Base-by-base conservation (phyloP, 345 rosid genomes). In the Adansonia digitata region DNA sequence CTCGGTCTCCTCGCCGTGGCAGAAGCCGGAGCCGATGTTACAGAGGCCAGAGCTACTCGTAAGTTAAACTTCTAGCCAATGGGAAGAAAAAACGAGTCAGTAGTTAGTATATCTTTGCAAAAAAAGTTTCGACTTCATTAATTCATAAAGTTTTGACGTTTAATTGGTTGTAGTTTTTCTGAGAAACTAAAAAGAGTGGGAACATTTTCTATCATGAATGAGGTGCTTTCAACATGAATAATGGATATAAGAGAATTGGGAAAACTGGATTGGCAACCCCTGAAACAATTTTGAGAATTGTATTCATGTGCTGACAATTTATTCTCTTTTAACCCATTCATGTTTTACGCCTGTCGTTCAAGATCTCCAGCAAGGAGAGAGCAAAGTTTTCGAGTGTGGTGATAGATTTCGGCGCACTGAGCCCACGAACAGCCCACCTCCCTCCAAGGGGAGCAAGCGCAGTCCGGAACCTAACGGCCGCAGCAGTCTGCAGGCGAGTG, bases 11-110 rank as follows among this genome's bases (percentile, higher is more conserved):
- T 77, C 89, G 90, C 59, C 90, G 88, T 66, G 88, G 93, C 72
- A 89, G 98, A 72, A 92, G 94, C 79, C 87, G 91, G 39, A 89
- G 97, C 81, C 97, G 88, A 48, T 90, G 98, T 80, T 92, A 87
- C 84, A 91, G 92, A n/a, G 92, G 91, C 53, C 94, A 86, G 29
- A 94, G 98, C 82, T 89, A 91, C 88, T 86, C 92, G 92, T 91
- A 63, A 69, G 78, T 60, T 34, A 45, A n/a, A 18, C 27, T 37
- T 61, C 12, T 31, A 24, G 20, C 49, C 39, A 7, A 11, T 7
- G 69, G 15, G 69, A 64, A 35, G 42, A 17, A 20, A 34, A 37
- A n/a, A n/a, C 5, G 9, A 17, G 24, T 18, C 22, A 0, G n/a
- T 18, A 52, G 57, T 52, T 52, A 7, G 11, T 7, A n/a, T n/a